Conservation (phyloP, 2,329 filamentous ascomycete genomes). For the Monosporascus sp. region DNA sequence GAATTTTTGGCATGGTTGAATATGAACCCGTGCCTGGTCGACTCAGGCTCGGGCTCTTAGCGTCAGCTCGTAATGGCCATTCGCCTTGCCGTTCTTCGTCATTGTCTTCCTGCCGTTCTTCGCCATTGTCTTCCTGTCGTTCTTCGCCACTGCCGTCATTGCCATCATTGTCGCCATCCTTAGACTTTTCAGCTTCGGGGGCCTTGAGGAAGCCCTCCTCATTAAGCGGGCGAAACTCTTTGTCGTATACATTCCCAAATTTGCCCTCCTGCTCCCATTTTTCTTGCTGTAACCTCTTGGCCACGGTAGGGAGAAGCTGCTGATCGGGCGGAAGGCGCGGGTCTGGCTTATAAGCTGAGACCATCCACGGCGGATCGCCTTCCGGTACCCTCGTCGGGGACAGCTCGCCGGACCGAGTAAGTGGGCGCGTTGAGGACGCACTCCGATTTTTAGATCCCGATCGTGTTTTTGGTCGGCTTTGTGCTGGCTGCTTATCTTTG, state of each 20-base stretch:
- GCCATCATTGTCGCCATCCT: slow-evolving; percentile 11
- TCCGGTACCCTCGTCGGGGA: slow-evolving; percentile 63
- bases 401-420: slow-evolving; percentile 57
- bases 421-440: slow-evolving; percentile 50
- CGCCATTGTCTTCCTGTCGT: slow-evolving; percentile 23
- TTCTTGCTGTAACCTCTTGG: slow-evolving; percentile 84
- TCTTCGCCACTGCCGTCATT: slow-evolving; percentile 16
- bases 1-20: slow-evolving; percentile 59
- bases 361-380: slow-evolving; percentile 92
- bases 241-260: slow-evolving; percentile 79
- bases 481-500: slow-evolving; percentile 34
- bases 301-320: slow-evolving; percentile 91
- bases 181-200: slow-evolving; percentile 33
- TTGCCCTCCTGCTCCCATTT: slow-evolving; percentile 92
- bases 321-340: slow-evolving; percentile 90
- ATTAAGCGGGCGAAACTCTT: slow-evolving; percentile 78
- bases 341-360: slow-evolving; percentile 92
- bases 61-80: slow-evolving; percentile 53
- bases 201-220: slow-evolving; percentile 50
- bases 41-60: slow-evolving; percentile 44
- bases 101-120: slow-evolving; percentile 27
- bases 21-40: slow-evolving; percentile 47
- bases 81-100: slow-evolving; percentile 36
- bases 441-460: slow-evolving; percentile 47
- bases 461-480: slow-evolving; percentile 57